Evolutionary conservation across 192 early-diverging fungal genomes (phyloP), one percentile per base, ranked within the genome.

Genomic region (Gaertneriomyces semiglobifer): DNA sequence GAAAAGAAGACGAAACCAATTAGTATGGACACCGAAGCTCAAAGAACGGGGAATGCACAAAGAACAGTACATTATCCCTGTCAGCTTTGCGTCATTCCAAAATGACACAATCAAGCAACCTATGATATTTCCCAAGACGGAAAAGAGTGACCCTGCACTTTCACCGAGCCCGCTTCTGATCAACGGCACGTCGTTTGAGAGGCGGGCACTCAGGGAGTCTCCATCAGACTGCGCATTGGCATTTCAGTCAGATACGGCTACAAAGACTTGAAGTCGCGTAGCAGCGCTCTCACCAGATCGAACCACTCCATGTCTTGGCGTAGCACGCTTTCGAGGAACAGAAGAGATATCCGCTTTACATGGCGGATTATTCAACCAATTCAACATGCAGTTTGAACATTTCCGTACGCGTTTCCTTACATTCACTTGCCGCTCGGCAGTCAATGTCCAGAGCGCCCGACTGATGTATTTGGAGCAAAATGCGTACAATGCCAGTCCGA

Each of bases 271-370:
- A 62, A 14, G 14, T 62, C 2, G 14, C 44, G 2, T 58, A 14
- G 2, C 60, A 57, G 0, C 2, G 8, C 16, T 7, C 42, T 57
- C 16, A 65, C 64, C 54, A 43, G 54, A 59, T 79, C 77, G 51
- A 79, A 74, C 60, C 58, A 79, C 1, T 42, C 68, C 41, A 78
- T 46, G 41, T 79, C 71, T 46, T 79, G 74, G 11, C 56, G 12
- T 44, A 79, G 48, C 7, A 78, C 11, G 7, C 58, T 18, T 43
- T 71, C 42, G 39, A 79, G 55, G 44, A 71, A 79, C 19, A 39
- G 40, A 5, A 58, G 18, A n/a, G 53, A 45, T n/a, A 79, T 79
- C 20, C 63, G 56, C 61, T 77, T 33, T 33, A 33, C 25, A 2
- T 33, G 25, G 2, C 25, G 2, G 25, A 33, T 33, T 33, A 33